A percentile compares a stretch with the other conserved stretches of the same genome.
Conservation (phyloP, 2,329 filamentous ascomycete genomes). For the Coniochaeta prunicola region DNA sequence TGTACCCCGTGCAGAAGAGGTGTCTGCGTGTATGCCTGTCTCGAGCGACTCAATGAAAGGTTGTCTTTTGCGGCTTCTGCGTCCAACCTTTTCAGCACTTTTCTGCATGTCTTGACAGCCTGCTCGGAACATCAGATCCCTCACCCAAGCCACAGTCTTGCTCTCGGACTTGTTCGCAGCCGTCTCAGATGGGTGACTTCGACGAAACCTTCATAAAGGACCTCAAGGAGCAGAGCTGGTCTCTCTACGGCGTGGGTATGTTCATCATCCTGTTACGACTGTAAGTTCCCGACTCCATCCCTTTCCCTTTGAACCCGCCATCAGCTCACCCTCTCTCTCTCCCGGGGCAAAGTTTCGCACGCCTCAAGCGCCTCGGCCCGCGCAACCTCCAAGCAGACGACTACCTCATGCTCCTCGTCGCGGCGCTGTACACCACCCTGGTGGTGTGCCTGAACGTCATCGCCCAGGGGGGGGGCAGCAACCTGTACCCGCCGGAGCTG, state of each 20-base stretch:
- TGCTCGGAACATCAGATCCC: no score
- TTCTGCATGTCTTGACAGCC: no score
- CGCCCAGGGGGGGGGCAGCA: conserved; percentile 30
- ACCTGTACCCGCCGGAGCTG: conserved; percentile 29
- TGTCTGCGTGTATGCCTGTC: no score
- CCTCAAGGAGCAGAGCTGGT: background rate
- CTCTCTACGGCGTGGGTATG: background rate
- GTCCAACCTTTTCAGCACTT: no score
- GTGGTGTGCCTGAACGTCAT: conserved; percentile 33
- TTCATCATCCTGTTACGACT: background rate
- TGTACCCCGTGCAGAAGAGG: no score
- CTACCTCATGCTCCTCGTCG: background rate
- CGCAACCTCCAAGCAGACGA: conserved; percentile 1
- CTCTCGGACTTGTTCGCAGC: no score
- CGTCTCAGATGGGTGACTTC: conserved; percentile 1
- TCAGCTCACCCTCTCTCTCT: background rate
- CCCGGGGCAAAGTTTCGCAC: background rate
- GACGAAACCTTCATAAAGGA: background rate
- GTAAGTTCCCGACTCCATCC: background rate
- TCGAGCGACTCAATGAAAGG: no score
- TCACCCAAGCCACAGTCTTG: no score
- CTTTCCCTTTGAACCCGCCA: background rate
- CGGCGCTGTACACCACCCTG: conserved; percentile 26
- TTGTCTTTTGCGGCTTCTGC: no score
- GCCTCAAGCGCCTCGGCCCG: background rate